Base-by-base conservation (phyloP, 129 eudicot species). In the Escallonia rubra region DNA sequence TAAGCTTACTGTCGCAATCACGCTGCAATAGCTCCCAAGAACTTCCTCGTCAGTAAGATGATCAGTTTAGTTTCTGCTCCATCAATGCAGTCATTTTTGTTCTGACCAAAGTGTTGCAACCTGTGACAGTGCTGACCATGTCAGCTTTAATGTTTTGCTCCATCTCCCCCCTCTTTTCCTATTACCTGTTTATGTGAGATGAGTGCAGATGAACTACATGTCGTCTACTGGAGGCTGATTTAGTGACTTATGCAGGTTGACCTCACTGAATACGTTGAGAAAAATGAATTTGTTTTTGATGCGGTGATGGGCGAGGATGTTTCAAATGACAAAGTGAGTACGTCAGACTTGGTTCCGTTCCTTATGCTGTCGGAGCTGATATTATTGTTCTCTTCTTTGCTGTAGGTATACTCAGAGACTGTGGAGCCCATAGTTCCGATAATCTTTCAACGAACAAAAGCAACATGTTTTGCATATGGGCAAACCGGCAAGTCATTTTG, bases 401-500 rank as follows among this genome's bases (percentile, higher is more conserved):
- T 66, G 46, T 68, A 87, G 95, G 76, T 87, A 47, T 87, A 87
- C 73, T 67, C 81, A 3, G 82, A 79, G 68, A 87, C 95, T 13
- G 95, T 87, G 63, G 86, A 87, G 79, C 90, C 90, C 34, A 78
- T 87, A 43, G 76, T 87, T 54, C 95, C 95, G 8, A 75, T 84
- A 48, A 82, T 87, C 46, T 87, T 87, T 53, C 90, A 87, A 49
- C 73, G 79, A 57, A 87, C 95, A 60, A 87, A 87, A 84, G 95
- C 95, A 67, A 87, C 95, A n/a, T 87, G 90, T 77, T 87, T 87
- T 79, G 95, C 95, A 11, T 87, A 87, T 74, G 95, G 95, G 14
- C 90, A 87, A 73, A 87, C 95, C 84, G 90, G 95, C 63, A 79
- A 66, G 65, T 50, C 67, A 43, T 58, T 59, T 59, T 41, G 10